Percentiles rank a stretch among this genome's conserved stretches.
Conservation (phyloP, 495 filamentous ascomycete genomes). For the Parachaetomium inaequale region DNA sequence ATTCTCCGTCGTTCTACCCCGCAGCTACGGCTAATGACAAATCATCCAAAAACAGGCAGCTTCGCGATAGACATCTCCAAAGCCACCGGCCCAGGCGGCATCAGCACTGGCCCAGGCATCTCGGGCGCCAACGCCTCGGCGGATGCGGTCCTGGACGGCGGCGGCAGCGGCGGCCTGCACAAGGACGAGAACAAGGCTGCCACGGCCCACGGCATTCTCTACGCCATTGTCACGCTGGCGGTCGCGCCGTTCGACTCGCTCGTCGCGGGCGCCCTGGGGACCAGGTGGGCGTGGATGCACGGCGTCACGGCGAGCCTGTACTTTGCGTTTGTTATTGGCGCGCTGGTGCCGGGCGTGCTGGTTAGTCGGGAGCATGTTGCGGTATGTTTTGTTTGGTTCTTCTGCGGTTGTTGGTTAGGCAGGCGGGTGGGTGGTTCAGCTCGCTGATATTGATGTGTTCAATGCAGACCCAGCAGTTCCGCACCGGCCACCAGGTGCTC, state of each 20-base stretch:
- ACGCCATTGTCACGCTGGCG: constrained; percentile 51
- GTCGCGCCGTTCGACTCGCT: constrained; percentile 55
- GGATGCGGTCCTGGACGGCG: constrained; percentile 26
- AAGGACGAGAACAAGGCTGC: constrained; percentile 20
- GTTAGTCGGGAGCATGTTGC: constrained; percentile 50
- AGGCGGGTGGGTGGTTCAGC: neutral
- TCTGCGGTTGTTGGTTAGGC: neutral
- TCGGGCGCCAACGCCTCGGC: neutral
- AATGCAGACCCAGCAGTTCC: constrained; percentile 47
- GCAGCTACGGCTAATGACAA: neutral
- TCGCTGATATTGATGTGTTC: neutral
- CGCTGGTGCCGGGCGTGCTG: constrained; percentile 49
- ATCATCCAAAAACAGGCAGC: constrained; percentile 21
- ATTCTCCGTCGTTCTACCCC: neutral
- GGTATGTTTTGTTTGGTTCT: constrained; percentile 30
- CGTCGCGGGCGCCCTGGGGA: constrained; percentile 45
- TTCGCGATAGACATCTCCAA: constrained; percentile 53
- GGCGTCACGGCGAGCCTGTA: constrained; percentile 45
- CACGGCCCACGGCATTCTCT: constrained; percentile 49
- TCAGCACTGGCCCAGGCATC: neutral
- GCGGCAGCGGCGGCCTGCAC: constrained; percentile 9
- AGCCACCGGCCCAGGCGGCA: constrained; percentile 42
- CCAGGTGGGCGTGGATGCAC: constrained; percentile 45
- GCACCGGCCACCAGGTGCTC: constrained; percentile 56
- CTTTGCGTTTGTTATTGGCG: constrained; percentile 43